Conservation (phyloP, 495 filamentous ascomycete genomes). For the Tuber calosporum region DNA sequence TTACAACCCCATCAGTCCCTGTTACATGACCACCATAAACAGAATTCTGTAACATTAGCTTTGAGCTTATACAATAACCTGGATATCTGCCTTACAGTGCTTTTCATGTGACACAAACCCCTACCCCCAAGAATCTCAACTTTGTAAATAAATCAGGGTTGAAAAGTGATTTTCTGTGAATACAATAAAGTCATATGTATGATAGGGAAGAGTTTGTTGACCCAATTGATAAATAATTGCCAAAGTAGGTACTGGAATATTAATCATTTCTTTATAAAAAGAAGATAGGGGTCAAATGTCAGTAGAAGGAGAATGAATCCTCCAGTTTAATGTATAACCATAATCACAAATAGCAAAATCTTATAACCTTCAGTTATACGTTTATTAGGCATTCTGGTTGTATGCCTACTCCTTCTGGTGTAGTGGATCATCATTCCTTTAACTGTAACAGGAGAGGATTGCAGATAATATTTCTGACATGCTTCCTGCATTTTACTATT, state of each 20-base stretch:
- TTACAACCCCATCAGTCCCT: neutral
- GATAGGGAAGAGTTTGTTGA: neutral
- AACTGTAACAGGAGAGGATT: neutral
- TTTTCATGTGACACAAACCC: conserved; percentile 9
- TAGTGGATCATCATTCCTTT: conserved; percentile 18
- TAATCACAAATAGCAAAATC: neutral
- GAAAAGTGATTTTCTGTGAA: conserved; percentile 18
- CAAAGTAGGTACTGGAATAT: conserved; percentile 17
- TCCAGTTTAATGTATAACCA: neutral
- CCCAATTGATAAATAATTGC: neutral
- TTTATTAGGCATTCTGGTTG: conserved; percentile 16
- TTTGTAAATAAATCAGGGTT: conserved; percentile 4
- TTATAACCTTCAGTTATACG: conserved; percentile 21
- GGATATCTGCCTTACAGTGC: neutral
- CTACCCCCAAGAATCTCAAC: conserved; percentile 4
- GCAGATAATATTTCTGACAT: conserved; percentile 7
- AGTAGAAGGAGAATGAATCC: neutral
- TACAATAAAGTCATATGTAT: neutral
- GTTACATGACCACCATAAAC: neutral
- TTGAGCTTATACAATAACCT: neutral
- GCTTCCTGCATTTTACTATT: too few relatives aligned
- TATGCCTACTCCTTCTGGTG: conserved; percentile 8
- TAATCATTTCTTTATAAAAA: neutral
- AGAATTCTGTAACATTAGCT: neutral
- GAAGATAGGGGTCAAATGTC: neutral